phyloP scores from a whole-genome alignment of 768 basidiomycete genomes.

The Pleurotus cornucopiae region DNA sequence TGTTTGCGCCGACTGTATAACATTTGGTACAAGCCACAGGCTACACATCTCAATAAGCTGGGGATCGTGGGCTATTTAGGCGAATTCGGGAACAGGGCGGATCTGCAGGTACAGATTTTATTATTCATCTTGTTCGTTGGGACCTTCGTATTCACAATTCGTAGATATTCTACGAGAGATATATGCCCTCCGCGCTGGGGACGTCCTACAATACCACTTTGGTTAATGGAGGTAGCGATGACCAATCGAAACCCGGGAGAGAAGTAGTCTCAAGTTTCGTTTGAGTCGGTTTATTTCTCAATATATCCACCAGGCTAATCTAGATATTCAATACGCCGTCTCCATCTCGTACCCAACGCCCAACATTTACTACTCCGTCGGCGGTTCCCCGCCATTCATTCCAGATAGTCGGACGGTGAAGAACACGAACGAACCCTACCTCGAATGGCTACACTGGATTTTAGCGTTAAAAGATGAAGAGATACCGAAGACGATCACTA shows the following conservation, averaged over 20 bases:
- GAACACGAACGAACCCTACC: slow-evolving; percentile 40
- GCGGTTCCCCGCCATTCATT: slow-evolving; percentile 42
- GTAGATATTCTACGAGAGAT: slow-evolving; percentile 31
- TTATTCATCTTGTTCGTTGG: background rate
- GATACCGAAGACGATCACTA: slow-evolving; percentile 46
- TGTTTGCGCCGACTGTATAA: slow-evolving; percentile 42
- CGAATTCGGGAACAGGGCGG: slow-evolving; percentile 37
- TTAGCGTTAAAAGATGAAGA: slow-evolving; percentile 21
- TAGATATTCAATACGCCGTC: slow-evolving; percentile 47
- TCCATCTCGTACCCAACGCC: slow-evolving; percentile 42
- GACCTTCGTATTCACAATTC: slow-evolving; percentile 7
- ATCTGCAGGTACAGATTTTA: slow-evolving; percentile 26
- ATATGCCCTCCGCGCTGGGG: slow-evolving; percentile 26
- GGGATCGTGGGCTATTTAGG: slow-evolving; percentile 41
- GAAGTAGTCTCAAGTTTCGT: slow-evolving; percentile 12
- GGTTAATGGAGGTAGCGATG: slow-evolving; percentile 35
- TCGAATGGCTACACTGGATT: slow-evolving; percentile 44
- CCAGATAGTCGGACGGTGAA: slow-evolving; percentile 29
- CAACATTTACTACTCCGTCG: slow-evolving; percentile 41
- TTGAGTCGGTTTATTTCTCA: background rate
- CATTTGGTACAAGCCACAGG: slow-evolving; percentile 25
- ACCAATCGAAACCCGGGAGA: slow-evolving; percentile 33
- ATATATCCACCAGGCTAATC: slow-evolving; percentile 27
- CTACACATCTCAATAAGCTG: slow-evolving; percentile 29
- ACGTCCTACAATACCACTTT: slow-evolving; percentile 25